Base-by-base conservation (phyloP, 108 stramenopile genomes). In the Craspedostauros australis region DNA sequence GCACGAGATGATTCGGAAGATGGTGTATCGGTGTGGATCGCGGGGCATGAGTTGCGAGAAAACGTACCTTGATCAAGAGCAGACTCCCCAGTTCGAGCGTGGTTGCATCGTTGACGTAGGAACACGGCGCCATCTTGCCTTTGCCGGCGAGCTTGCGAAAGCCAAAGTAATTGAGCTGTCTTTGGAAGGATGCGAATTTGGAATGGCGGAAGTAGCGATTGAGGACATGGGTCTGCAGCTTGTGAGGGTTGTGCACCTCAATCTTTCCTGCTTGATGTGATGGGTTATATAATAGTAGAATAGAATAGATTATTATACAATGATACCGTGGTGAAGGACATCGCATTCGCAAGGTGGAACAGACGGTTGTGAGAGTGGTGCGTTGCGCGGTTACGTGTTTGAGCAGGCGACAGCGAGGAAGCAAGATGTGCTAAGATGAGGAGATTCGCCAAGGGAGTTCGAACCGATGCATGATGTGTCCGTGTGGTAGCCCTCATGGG, bases 61-160 rank as follows among this genome's bases (percentile, higher is more conserved):
- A 1, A 43, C 76, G 46, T 70, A 75, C 73, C 79, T 88, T 92
- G 54, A 92, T 88, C 38, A 65, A 65, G 5, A 92, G 60, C 26
- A 92, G 68, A 40, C 79, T 79, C 5, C 77, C 64, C 18, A 92
- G 61, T 43, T 92, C 91, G 22, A 64, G 55, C 8, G 74, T 76
- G 38, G 84, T 68, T 31, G 70, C 69, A 36, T 88, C 85, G 47
- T 93, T 93, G 59, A 93, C 84, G 53, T 93, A 93, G 1, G 87
- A 88, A 32, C 91, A 93, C 5, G 91, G 87, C 7, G 79, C 79
- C 91, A 93, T 93, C 65, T 93, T 93, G 21, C 91, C 91, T 63
- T 93, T 93, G 14, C 91, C 91, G 3, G 87, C 87, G n/a, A 88
- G 69, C 50, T 93, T 88, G 1, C 91, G 71, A 59, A 93, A 93